Evolutionary conservation across 2,329 filamentous ascomycete genomes (phyloP), one percentile per base, ranked within the genome.

Genomic region (Fonsecaea erecta): DNA sequence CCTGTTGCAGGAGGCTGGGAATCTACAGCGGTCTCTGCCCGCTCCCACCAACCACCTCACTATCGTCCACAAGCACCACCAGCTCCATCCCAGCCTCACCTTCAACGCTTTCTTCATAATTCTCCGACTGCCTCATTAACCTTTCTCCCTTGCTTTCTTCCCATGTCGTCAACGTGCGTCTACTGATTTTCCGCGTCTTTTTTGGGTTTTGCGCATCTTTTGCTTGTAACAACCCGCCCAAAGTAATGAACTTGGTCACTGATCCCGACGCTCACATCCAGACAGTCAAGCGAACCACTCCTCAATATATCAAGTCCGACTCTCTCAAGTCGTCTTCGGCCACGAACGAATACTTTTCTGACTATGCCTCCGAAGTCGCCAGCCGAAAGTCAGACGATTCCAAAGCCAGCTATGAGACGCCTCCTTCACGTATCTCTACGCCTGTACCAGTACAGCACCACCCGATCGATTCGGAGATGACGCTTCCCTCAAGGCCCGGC

Each of bases 321-420:
- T 82, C 80, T 2, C 75, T 78, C 67, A 80, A 79, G 69, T 83
- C 81, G n/a, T 74, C 78, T 43, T 77, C 79, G 53, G 81, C 80
- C 37, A 82, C 81, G 24, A 80, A 83, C 70, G 83, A 81, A 65
- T 82, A 80, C 16, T 77, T 82, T 65, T 81, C 80, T 26, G 77
- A 82, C 56, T 74, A 73, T 65, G 75, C 76, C 52, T 75, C 77
- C 28, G 77, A 76, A 64, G 75, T 74, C 60, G 73, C 72, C 55
- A 74, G 73, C 63, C 79, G 77, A 66, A 75, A 75, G 67, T 74
- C 71, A n/a, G 59, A 66, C 60, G 58, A 75, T 4, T 78, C 75
- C 26, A 73, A 77, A 34, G 75, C 77, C 68, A 77, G 76, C 65
- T 82, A 81, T 74, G 75, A 78, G 46, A 82, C 80, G 8, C 77